Evolutionary conservation across 1,139 yeast species (phyloP), one percentile per base, ranked within the genome.

Genomic region (Eremothecium sinecaudum): DNA sequence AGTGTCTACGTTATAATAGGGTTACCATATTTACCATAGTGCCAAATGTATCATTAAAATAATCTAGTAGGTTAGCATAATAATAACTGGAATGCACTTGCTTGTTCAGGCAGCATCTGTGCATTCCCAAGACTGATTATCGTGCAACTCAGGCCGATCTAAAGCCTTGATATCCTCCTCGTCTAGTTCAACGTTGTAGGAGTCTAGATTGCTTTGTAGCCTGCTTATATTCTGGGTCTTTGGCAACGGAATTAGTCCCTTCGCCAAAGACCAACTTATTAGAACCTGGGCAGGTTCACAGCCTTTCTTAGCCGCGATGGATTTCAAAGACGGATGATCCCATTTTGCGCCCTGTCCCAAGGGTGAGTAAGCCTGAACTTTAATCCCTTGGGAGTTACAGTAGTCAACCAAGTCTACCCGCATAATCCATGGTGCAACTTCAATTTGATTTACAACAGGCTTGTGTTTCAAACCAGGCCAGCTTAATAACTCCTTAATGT

Each of bases 391-490:
- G 34, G 60, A 40, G 31, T 63, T 57, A 42, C 80, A 76, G 57
- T 61, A 77, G 24, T 69, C 67, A 3, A 75, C 73, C 35, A 79
- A 58, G 24, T 78, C 79, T 25, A 64, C 62, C 46, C 84, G 64
- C 81, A 75, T 77, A 37, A 77, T 64, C 84, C 86, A 79, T 1
- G 87, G 90, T 42, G 81, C 75, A 12, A 79, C 69, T 55, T 79
- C 87, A 41, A 79, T 69, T 52, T 76, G 80, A 48, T 78, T 73
- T 8, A 74, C 71, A 20, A 80, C 77, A 0, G 87, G 90, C 39
- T 62, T 64, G 38, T 67, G 51, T 43, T 61, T 69, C 38, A 76
- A 58, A 1, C 63, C 69, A 0, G 64, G 58, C 76, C 79, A 75
- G 8, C 50, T 45, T 18, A 74, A 52, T 21, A 79, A 60, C 54